These are phyloP conservation scores for Cutaneotrichosporon daszewskae DNA, from an alignment of 1,284 basidiomycete species.

Conservation along the genomic window DNA sequence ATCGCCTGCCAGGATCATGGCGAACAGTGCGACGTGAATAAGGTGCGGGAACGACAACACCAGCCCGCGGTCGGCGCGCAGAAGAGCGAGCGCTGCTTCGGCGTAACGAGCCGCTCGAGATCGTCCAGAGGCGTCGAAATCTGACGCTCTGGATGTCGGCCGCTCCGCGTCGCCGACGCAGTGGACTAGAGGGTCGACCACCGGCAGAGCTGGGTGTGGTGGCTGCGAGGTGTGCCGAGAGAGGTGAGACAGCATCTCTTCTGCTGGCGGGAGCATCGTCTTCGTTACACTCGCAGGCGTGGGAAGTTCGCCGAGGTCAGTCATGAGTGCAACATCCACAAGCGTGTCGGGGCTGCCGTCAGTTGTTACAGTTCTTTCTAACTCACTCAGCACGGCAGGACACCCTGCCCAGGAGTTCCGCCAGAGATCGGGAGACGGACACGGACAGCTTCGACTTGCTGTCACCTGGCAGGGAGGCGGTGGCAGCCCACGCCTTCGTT, in stretches of 20 bases:
- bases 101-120: conserved; percentile 60
- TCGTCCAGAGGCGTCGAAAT: conserved; percentile 48
- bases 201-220: conserved; percentile 57
- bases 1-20: conserved; percentile 47
- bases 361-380: not conserved
- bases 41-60: conserved; percentile 48
- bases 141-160: conserved; percentile 2
- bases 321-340: conserved; percentile 37
- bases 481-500: conserved; percentile 20
- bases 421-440: conserved; percentile 23
- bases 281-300: conserved; percentile 15
- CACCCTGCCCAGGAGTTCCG: conserved; percentile 20
- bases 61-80: conserved; percentile 59
- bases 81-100: conserved; percentile 57
- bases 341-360: conserved; percentile 24
- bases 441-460: conserved; percentile 15
- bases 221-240: conserved; percentile 45
- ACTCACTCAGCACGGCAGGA: conserved; percentile 23
- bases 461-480: conserved; percentile 7
- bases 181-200: conserved; percentile 54
- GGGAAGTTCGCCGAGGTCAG: conserved; percentile 13
- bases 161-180: conserved; percentile 10
- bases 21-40: conserved; percentile 29
- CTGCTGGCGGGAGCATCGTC: conserved; percentile 23
- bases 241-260: conserved; percentile 16